phyloP scores from a whole-genome alignment of 202 grass and related monocot species.

The Zizania palustris region DNA sequence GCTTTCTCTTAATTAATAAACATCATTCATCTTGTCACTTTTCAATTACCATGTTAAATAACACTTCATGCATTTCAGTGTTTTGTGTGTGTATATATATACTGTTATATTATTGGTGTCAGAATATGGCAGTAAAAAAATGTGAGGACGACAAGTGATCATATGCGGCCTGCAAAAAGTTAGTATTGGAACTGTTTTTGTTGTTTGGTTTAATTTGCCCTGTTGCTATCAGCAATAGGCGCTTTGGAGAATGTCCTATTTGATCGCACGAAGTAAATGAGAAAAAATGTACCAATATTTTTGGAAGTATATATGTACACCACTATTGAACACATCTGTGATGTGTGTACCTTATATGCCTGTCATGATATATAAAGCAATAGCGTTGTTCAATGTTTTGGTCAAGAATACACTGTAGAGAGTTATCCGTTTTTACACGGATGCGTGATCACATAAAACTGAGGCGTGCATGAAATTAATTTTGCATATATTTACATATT shows the following conservation, averaged over 20 bases:
- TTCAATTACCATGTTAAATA: background rate
- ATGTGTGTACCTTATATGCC: background rate
- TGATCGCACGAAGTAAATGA: background rate
- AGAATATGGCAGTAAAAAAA: constrained; percentile 9
- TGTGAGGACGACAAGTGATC: constrained; percentile 4
- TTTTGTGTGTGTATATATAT: background rate
- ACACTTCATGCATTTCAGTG: background rate
- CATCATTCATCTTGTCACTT: constrained; percentile 13
- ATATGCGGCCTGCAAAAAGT: constrained; percentile 15
- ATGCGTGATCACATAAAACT: background rate
- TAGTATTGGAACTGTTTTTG: constrained; percentile 18
- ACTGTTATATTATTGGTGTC: background rate
- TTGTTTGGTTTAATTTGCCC: constrained; percentile 22
- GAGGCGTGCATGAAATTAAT: background rate
- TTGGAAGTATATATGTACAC: constrained; percentile 36
- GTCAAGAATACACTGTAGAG: background rate
- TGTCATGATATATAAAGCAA: background rate
- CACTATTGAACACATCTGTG: background rate
- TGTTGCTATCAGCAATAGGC: constrained; percentile 21
- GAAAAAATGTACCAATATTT: constrained; percentile 8
- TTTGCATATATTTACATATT: background rate
- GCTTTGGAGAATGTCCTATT: constrained; percentile 17
- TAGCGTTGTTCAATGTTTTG: background rate
- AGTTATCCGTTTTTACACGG: background rate
- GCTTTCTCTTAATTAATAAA: constrained; percentile 12